Evolutionary conservation across 208 protist species (phyloP), one percentile per base, ranked within the genome.

Genomic region (Leishmania guyanensis): DNA sequence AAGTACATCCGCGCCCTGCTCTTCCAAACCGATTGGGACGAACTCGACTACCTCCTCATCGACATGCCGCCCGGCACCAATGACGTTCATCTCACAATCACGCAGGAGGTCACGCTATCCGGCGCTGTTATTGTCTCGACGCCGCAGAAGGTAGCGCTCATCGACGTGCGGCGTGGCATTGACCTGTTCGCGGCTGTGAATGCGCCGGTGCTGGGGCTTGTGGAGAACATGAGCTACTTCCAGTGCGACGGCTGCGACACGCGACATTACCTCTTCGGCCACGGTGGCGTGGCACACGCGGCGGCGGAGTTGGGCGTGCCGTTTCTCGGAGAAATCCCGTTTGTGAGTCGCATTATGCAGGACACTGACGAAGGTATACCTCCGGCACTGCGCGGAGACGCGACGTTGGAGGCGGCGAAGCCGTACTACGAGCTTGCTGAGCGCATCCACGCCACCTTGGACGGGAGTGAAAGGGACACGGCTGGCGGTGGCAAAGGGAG

Each of bases 191-290:
- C 97, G 58, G 94, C 98, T 16, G 97, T 99, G 12, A 96, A 99
- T 79, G 93, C 98, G 5, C 98, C 98, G 17, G 94, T 99, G 79
- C 82, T 99, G 29, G 99, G 99, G 5, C 81, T 99, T 1, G 94
- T 99, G 56, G 98, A 99, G 90, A 99, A 99, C 89, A 99, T 99
- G 99, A 98, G 94, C 83, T 95, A 98, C 89, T 99, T 99, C 83
- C n/a, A 90, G n/a, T 99, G 98, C 89, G 89, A 91, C 66, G 84
- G 93, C 39, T 99, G 98, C 83, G 80, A 84, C 22, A 89, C 94
- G 78, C 84, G 85, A 68, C 92, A 97, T 84, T 88, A 98, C 91
- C 87, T 99, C 43, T 99, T 99, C 85, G 97, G 98, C 81, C 75
- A 97, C 62, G 93, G 90, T 10, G 97, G 97, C 36, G 98, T 98